Conservation (phyloP, 73 alveolate genomes). For the Symbiodinium natans region DNA sequence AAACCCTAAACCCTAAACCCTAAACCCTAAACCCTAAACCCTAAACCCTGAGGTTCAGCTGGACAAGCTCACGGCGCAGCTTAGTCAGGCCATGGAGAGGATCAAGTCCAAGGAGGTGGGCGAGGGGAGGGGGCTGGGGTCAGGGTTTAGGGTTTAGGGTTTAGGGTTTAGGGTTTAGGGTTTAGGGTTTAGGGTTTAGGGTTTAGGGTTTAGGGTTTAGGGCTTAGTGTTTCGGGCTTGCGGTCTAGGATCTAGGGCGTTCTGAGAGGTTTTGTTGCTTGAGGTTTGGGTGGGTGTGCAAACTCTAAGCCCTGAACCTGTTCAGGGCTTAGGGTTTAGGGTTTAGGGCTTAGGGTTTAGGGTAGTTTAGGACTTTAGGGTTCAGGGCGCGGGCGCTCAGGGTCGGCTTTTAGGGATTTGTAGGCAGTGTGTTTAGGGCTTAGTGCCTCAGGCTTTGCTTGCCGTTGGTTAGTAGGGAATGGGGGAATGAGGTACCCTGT, state of each 20-base stretch:
- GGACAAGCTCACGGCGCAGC: constrained; percentile 94
- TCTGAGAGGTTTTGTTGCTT: too few species aligned
- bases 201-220: background rate
- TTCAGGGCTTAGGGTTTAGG: too few species aligned
- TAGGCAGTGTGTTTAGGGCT: too few species aligned
- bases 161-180: background rate
- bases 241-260: too few species aligned
- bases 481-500: too few species aligned
- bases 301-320: too few species aligned
- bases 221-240: background rate
- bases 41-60: constrained; percentile 66
- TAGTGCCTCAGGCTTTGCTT: too few species aligned
- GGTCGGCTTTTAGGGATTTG: background rate
- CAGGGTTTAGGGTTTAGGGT: background rate
- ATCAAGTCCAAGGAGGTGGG: constrained; percentile 93
- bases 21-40: background rate
- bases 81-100: constrained; percentile 94
- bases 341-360: too few species aligned
- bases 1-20: background rate
- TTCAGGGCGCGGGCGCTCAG: too few species aligned
- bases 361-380: too few species aligned
- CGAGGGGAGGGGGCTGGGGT: background rate
- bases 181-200: background rate
- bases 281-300: background rate
- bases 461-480: too few species aligned